Percentiles rank a stretch among this genome's conserved stretches.
phyloP scores from a whole-genome alignment of 2,329 filamentous ascomycete genomes.

The Scedosporium apiospermum region DNA sequence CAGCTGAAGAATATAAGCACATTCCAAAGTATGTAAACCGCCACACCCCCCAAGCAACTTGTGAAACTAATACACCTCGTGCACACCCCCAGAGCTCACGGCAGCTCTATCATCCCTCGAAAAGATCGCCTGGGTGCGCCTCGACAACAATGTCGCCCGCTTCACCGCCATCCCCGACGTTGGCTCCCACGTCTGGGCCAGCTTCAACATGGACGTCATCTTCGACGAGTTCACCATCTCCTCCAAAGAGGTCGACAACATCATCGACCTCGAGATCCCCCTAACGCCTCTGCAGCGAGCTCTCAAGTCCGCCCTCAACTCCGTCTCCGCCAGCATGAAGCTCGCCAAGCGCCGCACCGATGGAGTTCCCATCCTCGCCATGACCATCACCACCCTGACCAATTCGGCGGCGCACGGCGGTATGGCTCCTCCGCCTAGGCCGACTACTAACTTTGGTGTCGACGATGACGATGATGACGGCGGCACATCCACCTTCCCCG shows the following conservation, averaged over 20 bases:
- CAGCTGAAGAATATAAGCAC: constrained; percentile 57
- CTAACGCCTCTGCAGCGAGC: constrained; percentile 81
- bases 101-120: constrained; percentile 58
- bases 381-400: constrained; percentile 79
- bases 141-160: constrained; percentile 78
- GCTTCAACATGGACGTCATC: constrained; percentile 65
- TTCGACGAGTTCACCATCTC: constrained; percentile 81
- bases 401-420: constrained; percentile 22
- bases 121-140: constrained; percentile 81
- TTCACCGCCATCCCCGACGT: constrained; percentile 95
- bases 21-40: constrained; percentile 44
- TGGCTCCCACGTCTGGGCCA: constrained; percentile 92
- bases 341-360: constrained; percentile 77
- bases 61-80: too few relatives aligned
- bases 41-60: background rate
- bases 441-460: constrained; percentile 15
- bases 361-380: constrained; percentile 71
- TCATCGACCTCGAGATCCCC: constrained; percentile 93
- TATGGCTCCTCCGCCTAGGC: constrained; percentile 15
- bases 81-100: constrained; percentile 41
- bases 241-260: constrained; percentile 71
- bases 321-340: constrained; percentile 72
- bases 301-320: constrained; percentile 78
- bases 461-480: constrained; percentile 30
- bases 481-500: constrained; percentile 28